Percentiles rank a stretch among this genome's conserved stretches.
phyloP scores from a whole-genome alignment of 116 monocot species.

The Trichopus zeylanicus region DNA sequence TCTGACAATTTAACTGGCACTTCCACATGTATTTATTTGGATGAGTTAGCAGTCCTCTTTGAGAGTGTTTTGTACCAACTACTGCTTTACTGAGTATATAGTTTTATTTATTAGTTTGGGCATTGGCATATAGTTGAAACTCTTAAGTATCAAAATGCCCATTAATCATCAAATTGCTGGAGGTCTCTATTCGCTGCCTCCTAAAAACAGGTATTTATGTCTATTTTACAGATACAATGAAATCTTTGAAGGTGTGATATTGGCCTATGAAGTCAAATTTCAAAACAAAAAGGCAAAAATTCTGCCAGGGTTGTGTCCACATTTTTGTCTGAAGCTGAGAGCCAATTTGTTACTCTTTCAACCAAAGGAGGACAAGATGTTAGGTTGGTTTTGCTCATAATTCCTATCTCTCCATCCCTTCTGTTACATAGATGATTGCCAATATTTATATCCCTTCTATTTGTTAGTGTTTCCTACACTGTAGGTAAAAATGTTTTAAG shows the following conservation, averaged over 20 bases:
- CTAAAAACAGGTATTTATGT: no score
- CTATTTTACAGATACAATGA: slow-evolving; percentile 64
- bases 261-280: slow-evolving; percentile 52
- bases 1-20: no score
- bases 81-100: no score
- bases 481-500: background rate
- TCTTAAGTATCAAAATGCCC: no score
- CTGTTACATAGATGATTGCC: background rate
- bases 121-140: no score
- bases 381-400: slow-evolving; percentile 33
- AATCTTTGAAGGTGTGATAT: slow-evolving; percentile 63
- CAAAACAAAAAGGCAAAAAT: slow-evolving; percentile 42
- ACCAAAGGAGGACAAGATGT: slow-evolving; percentile 58
- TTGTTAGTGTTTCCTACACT: background rate
- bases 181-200: no score
- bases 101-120: no score
- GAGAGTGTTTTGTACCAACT: no score
- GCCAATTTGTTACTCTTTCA: slow-evolving; percentile 74
- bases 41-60: no score
- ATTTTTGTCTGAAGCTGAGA: slow-evolving; percentile 59
- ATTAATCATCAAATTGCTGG: no score
- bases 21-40: no score
- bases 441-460: background rate
- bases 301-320: slow-evolving; percentile 65
- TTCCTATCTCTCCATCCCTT: background rate